Evolutionary conservation across 2,329 filamentous ascomycete species (phyloP).

Genomic region (Neonectria ditissima): DNA sequence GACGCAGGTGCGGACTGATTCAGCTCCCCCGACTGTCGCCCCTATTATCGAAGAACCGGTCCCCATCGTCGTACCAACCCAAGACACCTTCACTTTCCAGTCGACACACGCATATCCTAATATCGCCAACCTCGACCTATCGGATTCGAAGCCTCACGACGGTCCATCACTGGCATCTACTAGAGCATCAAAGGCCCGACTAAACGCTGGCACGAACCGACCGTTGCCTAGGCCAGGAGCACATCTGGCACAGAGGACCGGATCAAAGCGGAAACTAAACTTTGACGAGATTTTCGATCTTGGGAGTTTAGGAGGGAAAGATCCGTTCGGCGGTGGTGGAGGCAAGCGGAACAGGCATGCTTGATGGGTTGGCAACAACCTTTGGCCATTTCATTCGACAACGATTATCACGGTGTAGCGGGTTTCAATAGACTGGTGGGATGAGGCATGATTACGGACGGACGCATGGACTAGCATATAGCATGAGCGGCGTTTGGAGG

Average conservation of each 20-base stretch:
- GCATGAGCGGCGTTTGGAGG: conserved; percentile 54
- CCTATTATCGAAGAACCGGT: conserved; percentile 46
- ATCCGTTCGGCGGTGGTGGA: conserved; percentile 63
- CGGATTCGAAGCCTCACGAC: conserved; percentile 62
- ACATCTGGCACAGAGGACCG: conserved; percentile 72
- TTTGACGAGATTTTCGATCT: conserved; percentile 79
- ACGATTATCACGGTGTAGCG: conserved; percentile 37
- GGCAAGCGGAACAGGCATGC: conserved; percentile 65
- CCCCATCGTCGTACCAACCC: conserved; percentile 64
- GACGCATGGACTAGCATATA: conserved; percentile 52
- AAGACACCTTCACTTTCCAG: conserved; percentile 77
- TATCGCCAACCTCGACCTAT: conserved; percentile 70
- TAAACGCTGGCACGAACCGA: conserved; percentile 42
- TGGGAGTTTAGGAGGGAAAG: conserved; percentile 72
- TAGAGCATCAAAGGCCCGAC: conserved; percentile 46
- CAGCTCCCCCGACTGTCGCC: conserved; percentile 43
- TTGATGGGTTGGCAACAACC: conserved; percentile 39
- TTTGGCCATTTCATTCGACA: conserved; percentile 24
- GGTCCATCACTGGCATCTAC: conserved; percentile 44
- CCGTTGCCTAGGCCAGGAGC: conserved; percentile 45
- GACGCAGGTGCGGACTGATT: conserved; percentile 42
- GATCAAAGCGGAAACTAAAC: conserved; percentile 79
- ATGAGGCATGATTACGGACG: conserved; percentile 49
- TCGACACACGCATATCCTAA: conserved; percentile 71
- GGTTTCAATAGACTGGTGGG: conserved; percentile 44